Evolutionary conservation across 805 yeast species (phyloP).

Genomic region (Candida endomychidarum): DNA sequence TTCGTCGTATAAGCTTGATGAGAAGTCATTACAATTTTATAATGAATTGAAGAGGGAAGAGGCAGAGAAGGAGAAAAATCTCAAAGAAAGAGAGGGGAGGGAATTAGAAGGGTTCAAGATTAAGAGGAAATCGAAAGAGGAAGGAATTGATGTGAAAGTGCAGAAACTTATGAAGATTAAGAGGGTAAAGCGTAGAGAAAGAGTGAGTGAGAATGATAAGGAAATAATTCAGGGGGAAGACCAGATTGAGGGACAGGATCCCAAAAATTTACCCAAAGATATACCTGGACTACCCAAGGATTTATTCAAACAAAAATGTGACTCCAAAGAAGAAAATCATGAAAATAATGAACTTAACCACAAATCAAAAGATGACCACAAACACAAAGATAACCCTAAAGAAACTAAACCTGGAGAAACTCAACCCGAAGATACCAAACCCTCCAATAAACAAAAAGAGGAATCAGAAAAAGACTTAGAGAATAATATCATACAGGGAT

Average conservation of each 20-base stretch:
- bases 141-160: background rate
- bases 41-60: slow-evolving; percentile 23
- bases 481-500: background rate
- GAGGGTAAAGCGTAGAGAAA: background rate
- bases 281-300: no score
- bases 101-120: slow-evolving; percentile 14
- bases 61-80: slow-evolving; percentile 19
- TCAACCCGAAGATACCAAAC: no score
- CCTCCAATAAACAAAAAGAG: background rate
- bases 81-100: slow-evolving; percentile 24
- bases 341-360: background rate
- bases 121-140: slow-evolving; percentile 3
- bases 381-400: background rate
- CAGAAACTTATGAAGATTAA: background rate
- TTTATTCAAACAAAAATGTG: no score
- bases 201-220: no score
- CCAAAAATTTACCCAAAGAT: no score
- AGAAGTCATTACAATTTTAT: slow-evolving; percentile 37
- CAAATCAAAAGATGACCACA: background rate
- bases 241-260: no score
- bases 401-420: background rate
- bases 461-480: background rate
- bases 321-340: background rate
- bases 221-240: no score
- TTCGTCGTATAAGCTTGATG: slow-evolving; percentile 42